Evolutionary conservation across 2,329 filamentous ascomycete genomes (phyloP).

Genomic region (Whalleya microplaca): DNA sequence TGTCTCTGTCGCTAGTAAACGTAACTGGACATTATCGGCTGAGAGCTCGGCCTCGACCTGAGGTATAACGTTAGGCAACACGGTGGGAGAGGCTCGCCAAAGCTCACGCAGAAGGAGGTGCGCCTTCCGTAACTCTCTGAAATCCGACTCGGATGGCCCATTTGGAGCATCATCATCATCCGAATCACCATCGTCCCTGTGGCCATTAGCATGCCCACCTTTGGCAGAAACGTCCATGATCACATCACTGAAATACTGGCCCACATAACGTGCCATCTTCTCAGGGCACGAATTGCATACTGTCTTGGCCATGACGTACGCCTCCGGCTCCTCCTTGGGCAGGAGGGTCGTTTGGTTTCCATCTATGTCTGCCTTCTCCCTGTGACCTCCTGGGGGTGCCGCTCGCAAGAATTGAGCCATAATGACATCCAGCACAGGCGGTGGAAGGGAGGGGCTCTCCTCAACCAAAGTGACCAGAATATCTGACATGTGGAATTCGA

Average conservation of each 20-base stretch:
- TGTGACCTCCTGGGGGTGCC: conserved; percentile 69
- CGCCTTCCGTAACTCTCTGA: conserved; percentile 86
- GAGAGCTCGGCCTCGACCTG: conserved; percentile 91
- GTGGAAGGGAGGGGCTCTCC: conserved; percentile 76
- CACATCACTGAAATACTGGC: conserved; percentile 96
- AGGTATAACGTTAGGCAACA: conserved; percentile 90
- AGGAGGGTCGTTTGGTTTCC: conserved; percentile 80
- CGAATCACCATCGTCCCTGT: conserved; percentile 62
- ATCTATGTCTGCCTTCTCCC: conserved; percentile 64
- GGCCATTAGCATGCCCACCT: conserved; percentile 57
- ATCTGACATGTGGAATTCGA: conserved; percentile 89
- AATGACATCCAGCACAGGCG: conserved; percentile 86
- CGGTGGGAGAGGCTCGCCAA: conserved; percentile 87
- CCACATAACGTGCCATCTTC: conserved; percentile 93
- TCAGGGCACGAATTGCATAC: conserved; percentile 88
- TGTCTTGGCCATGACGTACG: conserved; percentile 95
- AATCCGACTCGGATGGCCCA: conserved; percentile 78
- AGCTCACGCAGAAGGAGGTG: conserved; percentile 88
- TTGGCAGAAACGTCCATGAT: conserved; percentile 83
- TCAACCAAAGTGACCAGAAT: conserved; percentile 86
- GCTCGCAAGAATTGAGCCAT: conserved; percentile 94
- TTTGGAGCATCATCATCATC: conserved; percentile 63
- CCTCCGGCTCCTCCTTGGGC: conserved; percentile 86
- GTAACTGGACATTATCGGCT: conserved; percentile 85
- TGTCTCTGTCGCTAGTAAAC: conserved; percentile 88